Percentiles rank a stretch among this genome's conserved stretches.
Conservation (phyloP, 495 filamentous ascomycete species). For the Aspergillus diversus region DNA sequence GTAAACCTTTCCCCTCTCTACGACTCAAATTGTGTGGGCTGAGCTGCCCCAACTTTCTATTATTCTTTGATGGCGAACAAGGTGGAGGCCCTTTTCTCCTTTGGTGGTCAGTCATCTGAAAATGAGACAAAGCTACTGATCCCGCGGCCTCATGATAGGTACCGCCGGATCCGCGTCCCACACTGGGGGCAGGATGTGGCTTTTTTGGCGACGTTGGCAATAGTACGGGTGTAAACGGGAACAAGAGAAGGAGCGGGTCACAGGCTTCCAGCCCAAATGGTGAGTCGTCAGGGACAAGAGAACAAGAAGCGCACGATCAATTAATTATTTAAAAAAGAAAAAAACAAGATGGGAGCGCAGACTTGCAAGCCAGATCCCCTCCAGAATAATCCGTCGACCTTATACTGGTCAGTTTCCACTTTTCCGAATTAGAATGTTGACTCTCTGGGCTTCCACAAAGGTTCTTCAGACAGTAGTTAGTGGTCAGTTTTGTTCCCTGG, state of each 20-base stretch:
- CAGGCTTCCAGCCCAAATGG: background rate
- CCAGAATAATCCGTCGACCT: background rate
- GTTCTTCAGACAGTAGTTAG: background rate
- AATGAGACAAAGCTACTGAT: slow-evolving; percentile 28
- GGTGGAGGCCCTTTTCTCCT: slow-evolving; percentile 13
- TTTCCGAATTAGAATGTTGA: slow-evolving; percentile 4
- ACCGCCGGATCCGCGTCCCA: slow-evolving; percentile 41
- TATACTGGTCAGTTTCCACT: background rate
- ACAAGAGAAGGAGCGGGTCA: slow-evolving; percentile 14
- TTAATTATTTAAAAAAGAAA: background rate
- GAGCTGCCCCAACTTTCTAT: slow-evolving; percentile 7
- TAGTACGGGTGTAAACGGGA: slow-evolving; percentile 31
- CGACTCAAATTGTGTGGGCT: slow-evolving; percentile 11
- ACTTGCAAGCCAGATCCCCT: background rate
- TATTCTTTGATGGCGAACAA: slow-evolving; percentile 17
- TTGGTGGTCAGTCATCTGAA: slow-evolving; percentile 21
- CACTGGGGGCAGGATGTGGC: slow-evolving; percentile 27
- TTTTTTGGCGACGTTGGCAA: slow-evolving; percentile 29
- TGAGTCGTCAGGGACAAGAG: background rate
- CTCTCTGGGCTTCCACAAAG: slow-evolving; percentile 8
- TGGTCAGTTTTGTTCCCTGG: background rate
- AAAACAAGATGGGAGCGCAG: background rate
- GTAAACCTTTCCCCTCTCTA: background rate
- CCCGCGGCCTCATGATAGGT: slow-evolving; percentile 32
- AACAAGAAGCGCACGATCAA: background rate